Evolutionary conservation across 768 basidiomycete species (phyloP), one percentile per base, ranked within the genome.

Genomic region (Termitomyces eurrhizus): DNA sequence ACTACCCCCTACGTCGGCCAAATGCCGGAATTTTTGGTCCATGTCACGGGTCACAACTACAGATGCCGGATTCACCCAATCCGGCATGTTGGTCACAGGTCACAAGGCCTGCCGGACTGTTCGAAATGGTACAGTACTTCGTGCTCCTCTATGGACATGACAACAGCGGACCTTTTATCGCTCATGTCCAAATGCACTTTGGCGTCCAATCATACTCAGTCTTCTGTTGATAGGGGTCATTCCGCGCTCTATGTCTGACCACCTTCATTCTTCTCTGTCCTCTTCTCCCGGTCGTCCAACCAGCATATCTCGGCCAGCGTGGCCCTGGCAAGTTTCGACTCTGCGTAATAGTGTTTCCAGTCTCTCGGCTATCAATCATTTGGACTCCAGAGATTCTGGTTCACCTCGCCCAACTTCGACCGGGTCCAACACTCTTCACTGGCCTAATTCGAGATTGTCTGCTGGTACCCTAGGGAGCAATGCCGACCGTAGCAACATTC

Each of bases 221-320:
- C 8, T n/a, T 49, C 18, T 11, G 29, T 49, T 21, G 44, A 54
- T 55, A 62, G 54, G 52, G 50, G 56, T 52, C 62, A 58, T 51
- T 53, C 61, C 57, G 49, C 35, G 52, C 54, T 60, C 35, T 45
- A 80, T 79, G 77, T 76, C 75, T 62, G 78, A 78, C 58, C 67
- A 72, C 51, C 66, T 69, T 59, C 77, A 78, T 55, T 68, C 70
- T 46, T 72, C 75, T 44, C 74, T 77, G 41, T 74, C 77, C 48
- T 75, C 79, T 33, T 81, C 81, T 45, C 79, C 83, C 21, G 75
- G 77, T 53, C 78, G 81, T 16, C 75, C 80, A 44, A 70, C 80
- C 9, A 76, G 83, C 50, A 77, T 83, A 32, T 81, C 83, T 62
- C 86, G 86, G 81, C 86, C 87, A 55, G 83, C 86, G 79, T 75